Evolutionary conservation across 305 asterid species (phyloP).

Genomic region (Nicotiana rustica): DNA sequence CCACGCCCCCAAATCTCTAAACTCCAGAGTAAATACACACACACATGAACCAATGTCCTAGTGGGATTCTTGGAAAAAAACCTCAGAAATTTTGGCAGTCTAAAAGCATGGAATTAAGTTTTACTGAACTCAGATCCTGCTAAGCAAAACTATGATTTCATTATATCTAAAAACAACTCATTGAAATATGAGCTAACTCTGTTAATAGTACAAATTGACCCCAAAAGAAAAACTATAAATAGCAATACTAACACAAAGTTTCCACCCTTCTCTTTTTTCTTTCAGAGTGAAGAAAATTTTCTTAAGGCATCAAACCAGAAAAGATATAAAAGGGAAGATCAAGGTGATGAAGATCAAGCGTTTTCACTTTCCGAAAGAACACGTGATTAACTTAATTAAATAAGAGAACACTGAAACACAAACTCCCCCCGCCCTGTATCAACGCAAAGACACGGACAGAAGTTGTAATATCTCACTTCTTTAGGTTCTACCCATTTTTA

Average conservation of each 20-base stretch:
- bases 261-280: background rate
- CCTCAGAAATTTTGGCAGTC: background rate
- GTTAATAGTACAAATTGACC: background rate
- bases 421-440: background rate
- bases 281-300: background rate
- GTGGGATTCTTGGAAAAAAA: background rate
- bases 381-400: background rate
- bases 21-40: background rate
- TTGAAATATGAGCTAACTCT: background rate
- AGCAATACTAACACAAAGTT: slow-evolving; percentile 12
- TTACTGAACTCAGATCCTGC: background rate
- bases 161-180: background rate
- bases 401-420: background rate
- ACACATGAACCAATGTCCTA: background rate
- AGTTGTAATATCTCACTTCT: background rate
- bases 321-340: background rate
- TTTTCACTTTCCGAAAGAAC: slow-evolving; percentile 12
- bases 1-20: background rate
- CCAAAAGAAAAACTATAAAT: background rate
- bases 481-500: slow-evolving; percentile 1
- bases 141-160: background rate
- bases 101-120: background rate
- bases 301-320: background rate
- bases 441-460: background rate
- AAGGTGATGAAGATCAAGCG: background rate